phyloP scores from a whole-genome alignment of 2,329 filamentous ascomycete genomes.

The Aspergillus uvarum region DNA sequence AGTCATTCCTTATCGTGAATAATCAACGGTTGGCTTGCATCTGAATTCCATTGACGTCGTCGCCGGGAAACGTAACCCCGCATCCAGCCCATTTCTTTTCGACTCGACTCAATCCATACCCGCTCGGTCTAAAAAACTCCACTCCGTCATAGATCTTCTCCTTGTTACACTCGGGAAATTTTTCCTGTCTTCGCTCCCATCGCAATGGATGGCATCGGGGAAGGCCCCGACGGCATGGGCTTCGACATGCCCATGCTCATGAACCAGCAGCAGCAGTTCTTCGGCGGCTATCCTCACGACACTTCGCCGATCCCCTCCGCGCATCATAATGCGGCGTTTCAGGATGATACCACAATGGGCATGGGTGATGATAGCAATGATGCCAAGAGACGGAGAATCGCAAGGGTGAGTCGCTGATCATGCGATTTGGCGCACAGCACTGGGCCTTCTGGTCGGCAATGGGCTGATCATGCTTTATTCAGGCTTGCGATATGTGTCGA shows the following conservation, averaged over 20 bases:
- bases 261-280: slow-evolving; percentile 66
- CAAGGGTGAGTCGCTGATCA: slow-evolving; percentile 62
- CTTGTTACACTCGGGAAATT: neutral
- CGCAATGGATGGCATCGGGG: slow-evolving; percentile 38
- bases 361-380: slow-evolving; percentile 64
- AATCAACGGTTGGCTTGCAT: neutral
- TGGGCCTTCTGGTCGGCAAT: neutral
- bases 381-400: slow-evolving; percentile 84
- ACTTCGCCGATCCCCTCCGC: slow-evolving; percentile 59
- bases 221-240: slow-evolving; percentile 38
- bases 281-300: slow-evolving; percentile 62
- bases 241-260: slow-evolving; percentile 56
- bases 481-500: slow-evolving; percentile 95
- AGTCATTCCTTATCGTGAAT: slow-evolving; percentile 17
- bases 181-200: slow-evolving; percentile 8
- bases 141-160: slow-evolving; percentile 14
- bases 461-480: slow-evolving; percentile 16
- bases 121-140: slow-evolving; percentile 19
- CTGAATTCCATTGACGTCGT: slow-evolving; percentile 13
- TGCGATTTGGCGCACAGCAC: neutral
- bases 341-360: slow-evolving; percentile 46
- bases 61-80: slow-evolving; percentile 20
- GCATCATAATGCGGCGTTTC: slow-evolving; percentile 40
- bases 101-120: slow-evolving; percentile 15
- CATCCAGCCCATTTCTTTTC: slow-evolving; percentile 14